Evolutionary conservation across 768 basidiomycete genomes (phyloP).

Genomic region (Tulasnella sp.): DNA sequence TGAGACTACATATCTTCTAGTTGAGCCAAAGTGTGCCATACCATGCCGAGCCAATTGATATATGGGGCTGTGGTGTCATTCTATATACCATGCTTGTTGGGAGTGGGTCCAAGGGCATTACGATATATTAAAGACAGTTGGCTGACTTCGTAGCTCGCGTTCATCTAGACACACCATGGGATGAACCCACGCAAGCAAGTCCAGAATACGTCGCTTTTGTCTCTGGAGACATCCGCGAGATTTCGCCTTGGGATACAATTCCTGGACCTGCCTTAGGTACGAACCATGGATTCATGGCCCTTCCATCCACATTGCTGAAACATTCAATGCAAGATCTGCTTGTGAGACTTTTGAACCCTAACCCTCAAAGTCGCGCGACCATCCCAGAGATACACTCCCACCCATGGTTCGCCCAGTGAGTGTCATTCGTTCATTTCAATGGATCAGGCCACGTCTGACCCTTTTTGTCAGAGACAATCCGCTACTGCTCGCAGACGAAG

Average conservation of each 20-base stretch:
- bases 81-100: slow-evolving; percentile 83
- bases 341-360: slow-evolving; percentile 59
- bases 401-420: slow-evolving; percentile 66
- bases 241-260: slow-evolving; percentile 73
- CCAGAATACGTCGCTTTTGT: slow-evolving; percentile 73
- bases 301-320: background rate
- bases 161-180: slow-evolving; percentile 87
- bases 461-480: background rate
- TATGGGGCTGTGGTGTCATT: slow-evolving; percentile 94
- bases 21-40: slow-evolving; percentile 59
- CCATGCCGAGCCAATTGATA: slow-evolving; percentile 84
- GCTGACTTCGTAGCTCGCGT: background rate
- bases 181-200: slow-evolving; percentile 71
- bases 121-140: background rate
- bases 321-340: slow-evolving; percentile 50
- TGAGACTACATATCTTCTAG: slow-evolving; percentile 30
- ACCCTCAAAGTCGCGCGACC: slow-evolving; percentile 57
- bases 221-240: slow-evolving; percentile 58
- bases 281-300: background rate
- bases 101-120: slow-evolving; percentile 38
- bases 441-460: slow-evolving; percentile 2
- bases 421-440: slow-evolving; percentile 3
- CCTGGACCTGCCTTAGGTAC: slow-evolving; percentile 48
- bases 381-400: slow-evolving; percentile 48
- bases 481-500: slow-evolving; percentile 41